These are phyloP conservation scores for Termitomyces sp. DNA, from an alignment of 768 basidiomycete genomes.

Conservation along the genomic window DNA sequence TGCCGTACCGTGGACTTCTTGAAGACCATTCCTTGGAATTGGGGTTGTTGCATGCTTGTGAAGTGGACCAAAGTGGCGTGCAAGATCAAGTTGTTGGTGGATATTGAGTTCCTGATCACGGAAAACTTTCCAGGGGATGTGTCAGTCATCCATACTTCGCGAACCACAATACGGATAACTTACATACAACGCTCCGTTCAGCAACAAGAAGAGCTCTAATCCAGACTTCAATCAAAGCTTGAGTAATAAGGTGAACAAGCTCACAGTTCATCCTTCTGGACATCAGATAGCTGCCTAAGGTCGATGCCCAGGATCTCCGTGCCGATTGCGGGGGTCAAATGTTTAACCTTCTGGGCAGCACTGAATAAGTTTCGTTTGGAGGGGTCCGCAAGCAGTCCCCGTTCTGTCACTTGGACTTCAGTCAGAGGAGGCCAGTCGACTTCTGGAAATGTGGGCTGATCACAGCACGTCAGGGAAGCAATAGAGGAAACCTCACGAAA, in stretches of 20 bases:
- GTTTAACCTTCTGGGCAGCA: conserved; percentile 64
- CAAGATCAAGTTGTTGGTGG: conserved; percentile 69
- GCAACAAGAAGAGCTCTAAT: conserved; percentile 68
- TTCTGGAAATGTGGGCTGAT: conserved; percentile 63
- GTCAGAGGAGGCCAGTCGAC: conserved; percentile 63
- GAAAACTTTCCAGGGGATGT: conserved; percentile 51
- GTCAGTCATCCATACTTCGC: background rate
- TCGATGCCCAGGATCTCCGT: conserved; percentile 76
- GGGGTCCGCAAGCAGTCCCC: conserved; percentile 66
- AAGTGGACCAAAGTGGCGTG: conserved; percentile 68
- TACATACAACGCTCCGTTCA: conserved; percentile 76
- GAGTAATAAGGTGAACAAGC: conserved; percentile 18
- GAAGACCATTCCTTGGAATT: conserved; percentile 69
- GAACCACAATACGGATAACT: background rate
- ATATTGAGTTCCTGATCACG: conserved; percentile 71
- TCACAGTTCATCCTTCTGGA: conserved; percentile 80
- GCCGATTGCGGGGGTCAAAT: conserved; percentile 72
- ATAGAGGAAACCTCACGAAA: background rate
- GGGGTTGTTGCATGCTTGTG: conserved; percentile 86
- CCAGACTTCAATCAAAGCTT: conserved; percentile 12
- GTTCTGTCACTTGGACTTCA: conserved; percentile 60
- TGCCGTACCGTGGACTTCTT: conserved; percentile 68
- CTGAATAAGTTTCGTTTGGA: conserved; percentile 62
- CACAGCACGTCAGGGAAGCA: background rate
- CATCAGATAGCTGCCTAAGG: conserved; percentile 60